These are phyloP conservation scores for Trifolium subterraneum DNA, from an alignment of 306 rosid species.

Conservation along the genomic window DNA sequence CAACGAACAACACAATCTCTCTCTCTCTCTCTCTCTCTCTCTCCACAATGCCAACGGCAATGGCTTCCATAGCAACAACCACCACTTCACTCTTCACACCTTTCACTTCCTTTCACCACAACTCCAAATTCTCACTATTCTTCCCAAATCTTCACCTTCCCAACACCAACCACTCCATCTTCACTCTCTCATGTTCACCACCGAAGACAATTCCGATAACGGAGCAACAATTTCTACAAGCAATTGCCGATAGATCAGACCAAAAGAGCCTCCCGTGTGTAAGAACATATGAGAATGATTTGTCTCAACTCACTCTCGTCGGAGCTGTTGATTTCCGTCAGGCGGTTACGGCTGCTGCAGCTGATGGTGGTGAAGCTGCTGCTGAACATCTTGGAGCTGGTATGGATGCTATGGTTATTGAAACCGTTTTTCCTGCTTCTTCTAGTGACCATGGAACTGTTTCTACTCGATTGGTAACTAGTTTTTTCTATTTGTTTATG, in stretches of 20 bases:
- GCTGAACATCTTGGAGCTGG: constrained; percentile 70
- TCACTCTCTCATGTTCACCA: constrained; percentile 55
- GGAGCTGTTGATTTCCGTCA: constrained; percentile 81
- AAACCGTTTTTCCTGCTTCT: constrained; percentile 76
- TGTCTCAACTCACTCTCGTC: constrained; percentile 65
- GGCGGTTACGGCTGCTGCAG: constrained; percentile 86
- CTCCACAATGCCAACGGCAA: constrained; percentile 30
- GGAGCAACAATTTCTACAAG: constrained; percentile 76
- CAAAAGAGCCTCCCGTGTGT: constrained; percentile 78
- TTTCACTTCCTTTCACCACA: constrained; percentile 40
- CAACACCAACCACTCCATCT: constrained; percentile 37
- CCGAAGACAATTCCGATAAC: constrained; percentile 57
- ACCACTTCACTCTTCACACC: constrained; percentile 44
- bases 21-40: constrained; percentile 7
- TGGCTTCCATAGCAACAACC: constrained; percentile 54
- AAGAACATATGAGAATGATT: constrained; percentile 75
- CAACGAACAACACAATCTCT: not conserved
- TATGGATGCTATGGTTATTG: constrained; percentile 84
- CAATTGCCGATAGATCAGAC: constrained; percentile 68
- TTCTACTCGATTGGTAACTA: constrained; percentile 85
- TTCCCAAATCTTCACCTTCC: constrained; percentile 30
- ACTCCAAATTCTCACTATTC: constrained; percentile 19
- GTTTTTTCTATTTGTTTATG: constrained; percentile 9
- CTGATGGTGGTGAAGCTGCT: constrained; percentile 91
- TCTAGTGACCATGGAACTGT: constrained; percentile 69